phyloP scores from a whole-genome alignment of 768 basidiomycete genomes.

The Mycena pura region DNA sequence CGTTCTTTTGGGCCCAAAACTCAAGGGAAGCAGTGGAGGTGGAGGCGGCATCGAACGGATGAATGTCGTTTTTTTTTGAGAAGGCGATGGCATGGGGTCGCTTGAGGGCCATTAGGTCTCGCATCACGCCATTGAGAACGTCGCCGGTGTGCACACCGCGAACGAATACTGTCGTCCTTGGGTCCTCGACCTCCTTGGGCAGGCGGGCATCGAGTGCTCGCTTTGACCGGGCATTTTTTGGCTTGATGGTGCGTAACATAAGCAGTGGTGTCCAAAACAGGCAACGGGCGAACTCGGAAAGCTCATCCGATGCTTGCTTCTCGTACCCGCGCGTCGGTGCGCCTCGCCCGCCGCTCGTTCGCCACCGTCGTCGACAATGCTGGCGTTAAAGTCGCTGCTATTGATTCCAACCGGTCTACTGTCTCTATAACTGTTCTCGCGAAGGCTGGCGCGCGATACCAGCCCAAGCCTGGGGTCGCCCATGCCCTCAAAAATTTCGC shows the following conservation, averaged over 20 bases:
- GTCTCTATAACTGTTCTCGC: constrained; percentile 88
- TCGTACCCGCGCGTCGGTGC: constrained; percentile 25
- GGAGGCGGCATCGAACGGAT: constrained; percentile 85
- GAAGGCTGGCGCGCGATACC: constrained; percentile 91
- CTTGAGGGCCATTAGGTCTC: constrained; percentile 93
- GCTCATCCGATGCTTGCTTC: constrained; percentile 18
- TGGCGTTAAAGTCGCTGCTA: constrained; percentile 85
- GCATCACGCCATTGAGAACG: constrained; percentile 80
- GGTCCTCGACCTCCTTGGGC: constrained; percentile 89
- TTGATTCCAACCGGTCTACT: constrained; percentile 85
- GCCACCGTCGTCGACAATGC: constrained; percentile 83
- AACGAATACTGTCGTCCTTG: constrained; percentile 89
- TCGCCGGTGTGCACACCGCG: constrained; percentile 88
- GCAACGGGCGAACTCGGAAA: background rate
- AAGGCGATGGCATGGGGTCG: constrained; percentile 91
- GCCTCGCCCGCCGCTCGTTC: constrained; percentile 58
- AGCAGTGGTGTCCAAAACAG: background rate
- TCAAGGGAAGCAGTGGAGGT: constrained; percentile 67
- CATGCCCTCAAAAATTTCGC: constrained; percentile 98
- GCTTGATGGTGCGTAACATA: constrained; percentile 54
- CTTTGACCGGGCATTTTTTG: constrained; percentile 95
- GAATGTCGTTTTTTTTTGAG: constrained; percentile 89
- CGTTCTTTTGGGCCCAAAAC: constrained; percentile 95
- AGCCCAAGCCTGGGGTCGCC: constrained; percentile 88
- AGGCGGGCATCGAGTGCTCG: constrained; percentile 85